Evolutionary conservation across 371 early-diverging fungal genomes (phyloP), one percentile per base, ranked within the genome.

Genomic region (Entomophthora muscae): DNA sequence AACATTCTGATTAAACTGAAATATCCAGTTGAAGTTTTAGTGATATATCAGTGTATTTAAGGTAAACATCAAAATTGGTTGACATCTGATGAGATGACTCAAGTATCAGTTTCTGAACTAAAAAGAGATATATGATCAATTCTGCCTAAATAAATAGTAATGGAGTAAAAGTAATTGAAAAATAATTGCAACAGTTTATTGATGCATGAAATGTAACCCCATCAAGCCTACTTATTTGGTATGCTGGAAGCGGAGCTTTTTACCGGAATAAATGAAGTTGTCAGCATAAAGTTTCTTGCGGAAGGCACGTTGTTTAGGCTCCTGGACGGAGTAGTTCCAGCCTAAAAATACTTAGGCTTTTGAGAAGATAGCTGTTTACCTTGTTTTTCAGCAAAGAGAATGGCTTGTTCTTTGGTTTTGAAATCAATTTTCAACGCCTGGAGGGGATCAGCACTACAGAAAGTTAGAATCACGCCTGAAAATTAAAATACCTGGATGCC

Each of bases 381-480:
- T 75, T 95, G 93, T 69, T 86, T 88, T 70, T 92, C 91, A 26
- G 93, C 94, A 74, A 95, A 97, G 32, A 72, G 71, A 64, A 95
- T 83, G 22, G 98, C 98, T 42, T 86, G 89, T 68, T 95, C 91
- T 74, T 89, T 90, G 52, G 82, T 72, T 23, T 66, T 52, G 75
- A 97, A 97, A 73, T 89, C 88, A 75, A 94, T 73, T n/a, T 75
- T 69, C 63, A 93, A 72, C 7, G 87, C 86, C 72, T 94, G 88
- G 72, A 90, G 79, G 56, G 83, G 77, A 74, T 97, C 95, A 31
- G 85, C 79, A 65, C 85, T 87, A 68, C 13, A 53, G 32, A 24
- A 58, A 32, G 3, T 42, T 53, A 31, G 53, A 32, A 32, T 7
- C 32, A 63, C 54, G 42, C 58, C 26, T 27, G 59, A 63, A 30